Evolutionary conservation across 2,329 filamentous ascomycete species (phyloP), one percentile per base, ranked within the genome.

Genomic region (Fusarium mexicanum): DNA sequence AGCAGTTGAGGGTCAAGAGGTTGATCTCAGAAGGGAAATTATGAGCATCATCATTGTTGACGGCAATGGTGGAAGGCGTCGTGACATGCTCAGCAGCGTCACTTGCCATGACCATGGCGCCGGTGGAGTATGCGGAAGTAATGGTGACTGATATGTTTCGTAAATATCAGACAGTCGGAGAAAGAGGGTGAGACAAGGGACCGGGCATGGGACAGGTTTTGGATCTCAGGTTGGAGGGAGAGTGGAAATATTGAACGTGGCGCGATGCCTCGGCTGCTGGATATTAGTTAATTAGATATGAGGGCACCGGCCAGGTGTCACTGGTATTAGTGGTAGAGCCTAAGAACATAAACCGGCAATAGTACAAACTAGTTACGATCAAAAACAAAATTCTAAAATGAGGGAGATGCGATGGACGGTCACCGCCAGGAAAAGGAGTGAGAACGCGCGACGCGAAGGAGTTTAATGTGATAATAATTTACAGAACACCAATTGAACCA

Each of bases 1-100:
- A 98, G 90, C 95, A 98, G 84, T 99, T 99, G 81, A 98, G 90
- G 9, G 94, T 96, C 74, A 98, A 85, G 76, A 98, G 87, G 79
- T 93, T 92, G 80, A 98, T 89, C 66, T 91, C 88, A 38, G 84
- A 85, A 24, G 88, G 90, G 75, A 79, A 81, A n/a, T 59, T 47
- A 12, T 78, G 73, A 62, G 79, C 77, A 72, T 80, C 81, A 47
- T 73, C 55, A 40, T 74, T 69, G 46, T 66, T 33, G 59, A 63
- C 53, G 55, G 48, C 59, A 54, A 72, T 71, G 24, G 71, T 74
- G 59, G 71, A 73, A 58, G 73, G 69, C 46, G 72, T 73, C 31
- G 72, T 73, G 65, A 74, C 61, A 64, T 75, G 67, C 48, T 69
- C 68, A 53, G 65, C 57, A 33, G 67, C 57, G 47, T 74, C 75